Conservation (phyloP, 1,284 basidiomycete species). For the Cerioporus squamosus region DNA sequence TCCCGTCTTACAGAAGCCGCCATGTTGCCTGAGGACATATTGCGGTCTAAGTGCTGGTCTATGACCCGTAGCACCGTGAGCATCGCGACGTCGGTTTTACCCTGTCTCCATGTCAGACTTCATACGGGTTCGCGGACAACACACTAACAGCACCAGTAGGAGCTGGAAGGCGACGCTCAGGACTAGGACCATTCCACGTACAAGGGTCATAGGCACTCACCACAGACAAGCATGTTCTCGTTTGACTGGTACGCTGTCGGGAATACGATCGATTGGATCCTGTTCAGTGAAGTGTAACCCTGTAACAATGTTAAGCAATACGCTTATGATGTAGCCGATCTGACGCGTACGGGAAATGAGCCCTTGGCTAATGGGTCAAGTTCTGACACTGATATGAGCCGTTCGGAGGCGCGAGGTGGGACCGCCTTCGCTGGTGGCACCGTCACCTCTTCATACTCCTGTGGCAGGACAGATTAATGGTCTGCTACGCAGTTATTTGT, state of each 20-base stretch:
- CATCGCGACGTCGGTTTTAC: conserved; percentile 99
- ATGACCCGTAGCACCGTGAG: conserved; percentile 91
- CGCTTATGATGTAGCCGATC: background rate
- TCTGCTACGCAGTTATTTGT: background rate
- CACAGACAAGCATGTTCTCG: conserved; percentile 96
- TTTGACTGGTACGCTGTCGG: conserved; percentile 93
- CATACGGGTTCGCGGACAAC: background rate
- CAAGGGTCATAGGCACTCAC: conserved; percentile 47
- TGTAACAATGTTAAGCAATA: conserved; percentile 33
- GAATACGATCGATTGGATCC: conserved; percentile 96
- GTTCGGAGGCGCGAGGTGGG: conserved; percentile 77
- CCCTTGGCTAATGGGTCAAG: conserved; percentile 82
- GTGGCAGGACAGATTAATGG: background rate
- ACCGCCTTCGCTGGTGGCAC: conserved; percentile 87
- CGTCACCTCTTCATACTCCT: conserved; percentile 84
- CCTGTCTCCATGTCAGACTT: conserved; percentile 51
- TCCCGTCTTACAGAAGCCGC: conserved; percentile 67
- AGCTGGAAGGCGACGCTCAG: conserved; percentile 50
- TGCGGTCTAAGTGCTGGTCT: conserved; percentile 63
- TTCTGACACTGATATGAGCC: conserved; percentile 74
- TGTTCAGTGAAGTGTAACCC: conserved; percentile 89
- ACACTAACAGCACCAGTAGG: conserved; percentile 91
- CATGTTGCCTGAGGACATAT: conserved; percentile 40
- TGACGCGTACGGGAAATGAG: conserved; percentile 80
- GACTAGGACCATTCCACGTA: background rate